Conservation (phyloP, 345 rosid species). For the Tarenaya hassleriana region DNA sequence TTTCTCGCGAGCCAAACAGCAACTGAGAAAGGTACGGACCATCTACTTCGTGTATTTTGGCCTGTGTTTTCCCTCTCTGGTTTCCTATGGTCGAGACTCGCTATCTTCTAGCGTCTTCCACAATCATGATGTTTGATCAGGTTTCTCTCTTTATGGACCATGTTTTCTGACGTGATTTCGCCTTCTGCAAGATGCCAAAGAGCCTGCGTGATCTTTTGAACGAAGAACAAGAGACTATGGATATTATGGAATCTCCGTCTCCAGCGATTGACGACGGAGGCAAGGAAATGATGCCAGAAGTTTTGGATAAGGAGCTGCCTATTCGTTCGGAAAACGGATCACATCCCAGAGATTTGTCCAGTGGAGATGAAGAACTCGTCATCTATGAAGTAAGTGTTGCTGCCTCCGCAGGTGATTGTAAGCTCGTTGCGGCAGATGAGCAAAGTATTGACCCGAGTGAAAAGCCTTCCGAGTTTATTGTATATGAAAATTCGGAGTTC, state of each 20-base stretch:
- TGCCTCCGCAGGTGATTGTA: no score
- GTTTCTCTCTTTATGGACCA: not conserved
- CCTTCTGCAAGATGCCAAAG: conserved; percentile 14
- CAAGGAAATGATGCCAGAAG: no score
- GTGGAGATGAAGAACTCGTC: conserved; percentile 3
- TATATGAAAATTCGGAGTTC: not conserved
- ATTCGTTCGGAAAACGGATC: no score
- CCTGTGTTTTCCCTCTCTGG: not conserved
- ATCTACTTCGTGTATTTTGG: not conserved
- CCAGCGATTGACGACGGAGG: not conserved
- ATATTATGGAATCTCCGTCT: not conserved
- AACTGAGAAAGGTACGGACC: conserved; percentile 10
- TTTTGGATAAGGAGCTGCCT: no score
- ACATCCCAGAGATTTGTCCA: not conserved
- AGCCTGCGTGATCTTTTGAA: conserved; percentile 11
- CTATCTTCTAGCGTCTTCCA: no score
- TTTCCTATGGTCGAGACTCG: no score
- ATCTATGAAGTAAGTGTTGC: not conserved
- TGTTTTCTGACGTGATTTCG: not conserved
- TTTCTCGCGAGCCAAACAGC: conserved; percentile 8
- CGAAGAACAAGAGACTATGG: conserved; percentile 1
- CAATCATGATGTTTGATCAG: no score
- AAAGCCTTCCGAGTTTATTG: no score
- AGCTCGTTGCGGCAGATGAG: no score
- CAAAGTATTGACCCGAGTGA: no score